Conservation (phyloP, 1,284 basidiomycete genomes). For the Trametes hirsuta region DNA sequence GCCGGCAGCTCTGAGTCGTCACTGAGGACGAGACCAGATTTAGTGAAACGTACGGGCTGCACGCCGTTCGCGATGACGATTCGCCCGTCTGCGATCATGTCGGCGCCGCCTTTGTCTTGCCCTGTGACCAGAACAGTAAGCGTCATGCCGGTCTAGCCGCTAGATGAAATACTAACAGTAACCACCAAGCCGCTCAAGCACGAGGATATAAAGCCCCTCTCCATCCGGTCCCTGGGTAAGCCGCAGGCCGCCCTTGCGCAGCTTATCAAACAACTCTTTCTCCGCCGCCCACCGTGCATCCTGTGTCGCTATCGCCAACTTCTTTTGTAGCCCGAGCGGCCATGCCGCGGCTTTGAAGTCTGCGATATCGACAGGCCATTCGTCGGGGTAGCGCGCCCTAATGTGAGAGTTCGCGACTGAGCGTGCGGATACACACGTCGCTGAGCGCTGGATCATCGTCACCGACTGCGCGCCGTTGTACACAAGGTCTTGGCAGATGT, state of each 20-base stretch:
- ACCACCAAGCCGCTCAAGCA: slow-evolving; percentile 39
- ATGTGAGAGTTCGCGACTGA: slow-evolving; percentile 31
- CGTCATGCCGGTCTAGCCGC: slow-evolving; percentile 37
- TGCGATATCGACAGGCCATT: slow-evolving; percentile 43
- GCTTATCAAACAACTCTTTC: slow-evolving; percentile 54
- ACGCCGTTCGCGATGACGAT: slow-evolving; percentile 74
- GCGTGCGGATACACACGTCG: slow-evolving; percentile 33
- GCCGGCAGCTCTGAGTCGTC: slow-evolving; percentile 64
- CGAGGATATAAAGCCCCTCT: slow-evolving; percentile 49
- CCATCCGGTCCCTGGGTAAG: slow-evolving; percentile 58
- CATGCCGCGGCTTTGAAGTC: slow-evolving; percentile 48
- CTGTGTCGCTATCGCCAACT: slow-evolving; percentile 29
- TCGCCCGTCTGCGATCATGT: slow-evolving; percentile 62
- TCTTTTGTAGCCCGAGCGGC: slow-evolving; percentile 43
- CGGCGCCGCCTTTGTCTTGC: slow-evolving; percentile 45
- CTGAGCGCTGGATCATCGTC: slow-evolving; percentile 38
- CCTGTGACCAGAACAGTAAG: slow-evolving; percentile 27
- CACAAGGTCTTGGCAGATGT: slow-evolving; percentile 49
- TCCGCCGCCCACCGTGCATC: slow-evolving; percentile 33
- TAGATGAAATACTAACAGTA: slow-evolving; percentile 20
- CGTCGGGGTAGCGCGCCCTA: slow-evolving; percentile 41
- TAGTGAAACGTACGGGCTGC: slow-evolving; percentile 52
- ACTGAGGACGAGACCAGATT: slow-evolving; percentile 59
- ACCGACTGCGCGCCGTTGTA: slow-evolving; percentile 39
- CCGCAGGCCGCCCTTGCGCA: slow-evolving; percentile 62